These are phyloP conservation scores for Linum trigynum DNA, from an alignment of 345 rosid species.

Conservation along the genomic window DNA sequence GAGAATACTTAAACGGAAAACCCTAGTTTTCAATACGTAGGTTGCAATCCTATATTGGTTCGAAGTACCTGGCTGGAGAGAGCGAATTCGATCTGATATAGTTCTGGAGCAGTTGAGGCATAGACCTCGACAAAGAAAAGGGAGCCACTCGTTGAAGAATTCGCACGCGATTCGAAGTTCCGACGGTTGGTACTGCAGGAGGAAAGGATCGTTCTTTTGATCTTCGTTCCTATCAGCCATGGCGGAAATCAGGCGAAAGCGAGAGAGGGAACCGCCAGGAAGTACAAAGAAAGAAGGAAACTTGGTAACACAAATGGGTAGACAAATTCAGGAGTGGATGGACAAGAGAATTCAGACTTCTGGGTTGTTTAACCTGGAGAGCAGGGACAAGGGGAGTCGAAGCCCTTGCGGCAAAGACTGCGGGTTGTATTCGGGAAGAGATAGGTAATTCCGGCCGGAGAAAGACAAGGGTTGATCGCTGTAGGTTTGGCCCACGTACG, in stretches of 20 bases:
- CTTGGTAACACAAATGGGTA: no score
- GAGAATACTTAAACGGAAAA: not conserved
- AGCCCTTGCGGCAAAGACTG: no score
- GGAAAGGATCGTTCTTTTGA: conserved; percentile 43
- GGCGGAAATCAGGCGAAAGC: not conserved
- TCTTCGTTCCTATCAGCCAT: conserved; percentile 29
- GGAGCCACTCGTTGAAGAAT: conserved; percentile 62
- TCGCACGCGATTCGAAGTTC: conserved; percentile 72
- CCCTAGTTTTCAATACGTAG: not conserved
- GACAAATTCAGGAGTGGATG: no score
- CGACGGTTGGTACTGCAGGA: conserved; percentile 44
- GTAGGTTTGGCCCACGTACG: no score
- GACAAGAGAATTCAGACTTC: no score
- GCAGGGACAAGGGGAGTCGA: no score
- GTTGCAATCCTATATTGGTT: not conserved
- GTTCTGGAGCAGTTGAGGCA: conserved; percentile 45
- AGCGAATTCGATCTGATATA: conserved; percentile 63
- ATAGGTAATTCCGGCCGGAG: no score
- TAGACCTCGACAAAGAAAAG: conserved; percentile 71
- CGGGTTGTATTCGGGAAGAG: no score
- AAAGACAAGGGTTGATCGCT: no score
- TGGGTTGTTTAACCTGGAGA: no score
- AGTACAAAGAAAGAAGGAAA: no score
- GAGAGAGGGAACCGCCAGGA: no score
- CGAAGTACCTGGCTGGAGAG: conserved; percentile 47